phyloP scores from a whole-genome alignment of 495 filamentous ascomycete genomes.

The Pseudoneurospora amorphoporcata region DNA sequence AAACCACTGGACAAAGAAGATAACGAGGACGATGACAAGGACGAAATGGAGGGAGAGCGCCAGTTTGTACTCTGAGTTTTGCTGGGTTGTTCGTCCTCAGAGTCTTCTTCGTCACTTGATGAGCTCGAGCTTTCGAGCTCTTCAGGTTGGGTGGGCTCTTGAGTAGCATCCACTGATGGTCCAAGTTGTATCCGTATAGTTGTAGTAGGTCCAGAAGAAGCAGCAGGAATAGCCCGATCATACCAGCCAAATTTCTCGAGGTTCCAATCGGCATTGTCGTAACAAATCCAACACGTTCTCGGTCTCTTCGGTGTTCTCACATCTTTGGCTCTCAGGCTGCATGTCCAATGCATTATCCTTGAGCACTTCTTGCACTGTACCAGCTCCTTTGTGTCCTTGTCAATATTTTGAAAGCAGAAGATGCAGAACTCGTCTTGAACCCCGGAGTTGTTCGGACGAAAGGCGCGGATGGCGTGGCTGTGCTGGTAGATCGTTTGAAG shows the following conservation, averaged over 20 bases:
- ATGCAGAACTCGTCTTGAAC: neutral
- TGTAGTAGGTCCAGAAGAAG: neutral
- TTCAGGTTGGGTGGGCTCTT: neutral
- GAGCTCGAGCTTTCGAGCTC: neutral
- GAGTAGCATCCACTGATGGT: fast-evolving
- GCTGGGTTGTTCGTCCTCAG: neutral
- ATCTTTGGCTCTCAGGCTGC: neutral
- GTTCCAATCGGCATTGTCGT: neutral
- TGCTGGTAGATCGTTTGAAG: neutral
- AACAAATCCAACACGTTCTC: neutral
- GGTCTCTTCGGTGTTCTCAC: neutral
- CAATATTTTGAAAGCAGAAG: neutral
- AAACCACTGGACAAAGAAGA: no score
- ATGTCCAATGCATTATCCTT: neutral
- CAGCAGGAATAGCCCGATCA: neutral
- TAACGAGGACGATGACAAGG: neutral
- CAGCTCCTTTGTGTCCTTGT: no score
- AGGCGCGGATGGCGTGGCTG: neutral
- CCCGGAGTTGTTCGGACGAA: neutral
- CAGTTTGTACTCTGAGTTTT: neutral
- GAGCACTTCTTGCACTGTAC: neutral
- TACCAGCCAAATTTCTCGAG: neutral
- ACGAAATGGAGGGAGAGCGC: no score
- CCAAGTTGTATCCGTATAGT: neutral
- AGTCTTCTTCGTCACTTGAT: neutral